phyloP scores from a whole-genome alignment of 129 eudicot genomes.

The Flaveria bidentis region DNA sequence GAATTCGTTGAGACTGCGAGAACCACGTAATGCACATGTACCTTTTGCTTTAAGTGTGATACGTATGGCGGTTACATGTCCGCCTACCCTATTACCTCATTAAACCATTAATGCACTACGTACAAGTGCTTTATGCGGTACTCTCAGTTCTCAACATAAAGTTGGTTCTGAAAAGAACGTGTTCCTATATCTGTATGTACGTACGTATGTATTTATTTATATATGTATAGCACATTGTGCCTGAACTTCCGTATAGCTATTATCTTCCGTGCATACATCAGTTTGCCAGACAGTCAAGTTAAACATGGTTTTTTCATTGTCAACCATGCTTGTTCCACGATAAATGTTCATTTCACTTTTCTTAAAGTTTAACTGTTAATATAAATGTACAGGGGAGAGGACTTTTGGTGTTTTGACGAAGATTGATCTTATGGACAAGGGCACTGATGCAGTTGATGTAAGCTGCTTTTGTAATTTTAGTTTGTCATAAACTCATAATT shows the following conservation, averaged over 20 bases:
- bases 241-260: not conserved
- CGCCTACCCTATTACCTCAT: no score
- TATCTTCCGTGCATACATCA: not conserved
- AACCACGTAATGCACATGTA: no score
- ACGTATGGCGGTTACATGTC: no score
- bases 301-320: not conserved
- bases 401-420: slow-evolving; percentile 46
- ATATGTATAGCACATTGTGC: not conserved
- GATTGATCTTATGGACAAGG: slow-evolving; percentile 52
- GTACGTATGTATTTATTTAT: no score
- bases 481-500: not conserved
- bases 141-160: no score
- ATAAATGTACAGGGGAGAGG: slow-evolving; percentile 75
- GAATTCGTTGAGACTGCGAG: no score
- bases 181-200: no score
- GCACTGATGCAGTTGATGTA: slow-evolving; percentile 50
- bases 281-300: not conserved
- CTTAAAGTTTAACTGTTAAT: slow-evolving; percentile 4
- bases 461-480: slow-evolving; percentile 24
- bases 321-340: not conserved
- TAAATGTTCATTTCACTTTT: not conserved
- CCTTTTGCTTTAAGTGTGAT: no score
- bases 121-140: no score
- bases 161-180: no score
- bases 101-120: no score